Base-by-base conservation (phyloP, 2,329 filamentous ascomycete genomes). In the Graphilbum sp. region DNA sequence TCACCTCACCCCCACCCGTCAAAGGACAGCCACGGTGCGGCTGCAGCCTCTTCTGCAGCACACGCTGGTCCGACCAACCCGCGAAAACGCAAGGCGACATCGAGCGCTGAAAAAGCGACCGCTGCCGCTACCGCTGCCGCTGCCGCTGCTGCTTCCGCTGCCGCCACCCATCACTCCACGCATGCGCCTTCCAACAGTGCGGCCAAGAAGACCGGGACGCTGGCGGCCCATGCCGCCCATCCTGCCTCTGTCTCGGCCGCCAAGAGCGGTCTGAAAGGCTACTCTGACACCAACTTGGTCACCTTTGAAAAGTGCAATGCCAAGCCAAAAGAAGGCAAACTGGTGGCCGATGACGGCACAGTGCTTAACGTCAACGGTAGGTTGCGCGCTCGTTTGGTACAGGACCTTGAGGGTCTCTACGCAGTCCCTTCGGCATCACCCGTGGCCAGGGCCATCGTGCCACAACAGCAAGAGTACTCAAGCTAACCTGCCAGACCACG, bases 281-380 rank as follows among this genome's bases (percentile, higher is more conserved):
- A 62, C 47, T 66, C 72, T 45, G 76, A 85, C 51, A 79, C 82
- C 37, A 95, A 92, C 57, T 79, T 96, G 75, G 72, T 95, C 62
- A 85, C 73, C 32, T 96, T 96, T 59, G 78, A 84, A 45, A 75
- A 75, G 44, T 75, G 70, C 51, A 72, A 74, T 41, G 72, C 71
- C 36, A 69, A 67, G 41, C 67, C 87, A 42, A 78, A 80, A 50
- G 69, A 87, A 49, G 82, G 82, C 40, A 78, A 79, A 53, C 68
- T 98, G 54, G 71, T 80, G 49, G 84, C 90, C 43, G 90, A 98
- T 55, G 86, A 96, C 61, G 90, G 90, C 47, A 90, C 85, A 33
- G 69, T 77, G 39, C 65, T 95, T 50, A 70, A 73, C 48, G 66
- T 85, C 46, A 92, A 98, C 63, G 90, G 88, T 95, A 71, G 64